phyloP scores from a whole-genome alignment of 2,329 filamentous ascomycete genomes.

The Eurotiales sp. region DNA sequence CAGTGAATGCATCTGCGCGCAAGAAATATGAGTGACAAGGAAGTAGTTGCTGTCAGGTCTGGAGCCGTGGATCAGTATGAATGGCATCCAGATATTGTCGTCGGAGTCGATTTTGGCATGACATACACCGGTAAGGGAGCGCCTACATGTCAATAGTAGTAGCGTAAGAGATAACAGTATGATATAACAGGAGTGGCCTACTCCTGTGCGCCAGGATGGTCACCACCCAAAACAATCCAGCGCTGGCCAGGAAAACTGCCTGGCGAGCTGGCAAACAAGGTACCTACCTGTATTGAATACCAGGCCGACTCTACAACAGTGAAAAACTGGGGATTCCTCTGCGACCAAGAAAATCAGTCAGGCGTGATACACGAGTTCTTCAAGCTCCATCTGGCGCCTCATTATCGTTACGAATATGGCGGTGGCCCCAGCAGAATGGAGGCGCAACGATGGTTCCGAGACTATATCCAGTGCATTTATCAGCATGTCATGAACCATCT shows the following conservation, averaged over 20 bases:
- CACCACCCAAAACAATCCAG: conserved; percentile 31
- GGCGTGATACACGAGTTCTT: conserved; percentile 32
- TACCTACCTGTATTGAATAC: conserved; percentile 30
- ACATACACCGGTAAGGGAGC: conserved; percentile 22
- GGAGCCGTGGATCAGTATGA: conserved; percentile 13
- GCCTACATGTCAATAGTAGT: background rate
- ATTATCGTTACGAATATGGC: conserved; percentile 23
- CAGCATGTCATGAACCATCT: conserved; percentile 28
- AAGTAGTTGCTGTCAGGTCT: conserved; percentile 14
- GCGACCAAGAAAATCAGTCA: conserved; percentile 27
- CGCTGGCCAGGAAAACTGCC: conserved; percentile 31
- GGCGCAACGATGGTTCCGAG: conserved; percentile 27
- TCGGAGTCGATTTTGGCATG: conserved; percentile 30
- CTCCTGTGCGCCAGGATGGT: conserved; percentile 33
- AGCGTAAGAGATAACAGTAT: background rate
- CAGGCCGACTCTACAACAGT: conserved; percentile 12
- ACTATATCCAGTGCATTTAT: conserved; percentile 34
- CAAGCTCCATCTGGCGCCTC: conserved; percentile 34
- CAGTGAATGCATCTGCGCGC: too few relatives aligned
- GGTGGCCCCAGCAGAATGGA: conserved; percentile 22
- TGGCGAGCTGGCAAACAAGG: conserved; percentile 32
- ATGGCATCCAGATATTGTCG: conserved; percentile 25
- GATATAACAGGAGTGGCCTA: conserved; percentile 33
- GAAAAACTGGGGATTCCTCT: conserved; percentile 34
- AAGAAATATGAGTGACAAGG: conserved; percentile 18